Evolutionary conservation across 1,284 basidiomycete genomes (phyloP).

Genomic region (Boletus semigastroideus): DNA sequence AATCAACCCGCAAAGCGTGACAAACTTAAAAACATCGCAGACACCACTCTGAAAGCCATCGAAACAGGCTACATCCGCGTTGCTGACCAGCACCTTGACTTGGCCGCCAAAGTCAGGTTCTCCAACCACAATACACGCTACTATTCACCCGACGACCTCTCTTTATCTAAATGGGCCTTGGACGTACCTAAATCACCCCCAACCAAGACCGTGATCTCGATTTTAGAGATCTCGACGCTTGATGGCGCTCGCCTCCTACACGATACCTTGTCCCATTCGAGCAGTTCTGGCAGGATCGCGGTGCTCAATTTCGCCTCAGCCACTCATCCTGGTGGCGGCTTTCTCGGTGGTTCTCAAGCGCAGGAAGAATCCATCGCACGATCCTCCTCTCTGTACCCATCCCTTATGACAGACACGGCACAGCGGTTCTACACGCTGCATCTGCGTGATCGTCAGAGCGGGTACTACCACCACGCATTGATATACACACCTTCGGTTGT

Average conservation of each 20-base stretch:
- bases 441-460: conserved; percentile 45
- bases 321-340: conserved; percentile 67
- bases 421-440: conserved; percentile 60
- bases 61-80: conserved; percentile 27
- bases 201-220: conserved; percentile 35
- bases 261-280: conserved; percentile 19
- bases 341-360: conserved; percentile 61
- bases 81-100: conserved; percentile 27
- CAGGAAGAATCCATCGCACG: conserved; percentile 76
- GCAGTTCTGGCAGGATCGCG: conserved; percentile 42
- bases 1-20: conserved; percentile 1
- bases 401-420: conserved; percentile 52
- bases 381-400: conserved; percentile 60
- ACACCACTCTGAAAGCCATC: conserved; percentile 32
- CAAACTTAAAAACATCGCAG: conserved; percentile 32
- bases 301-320: conserved; percentile 72
- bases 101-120: conserved; percentile 32
- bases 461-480: conserved; percentile 69
- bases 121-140: conserved; percentile 42
- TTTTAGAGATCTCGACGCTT: conserved; percentile 55
- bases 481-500: conserved; percentile 60
- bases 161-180: conserved; percentile 39
- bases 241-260: conserved; percentile 42
- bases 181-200: conserved; percentile 9
- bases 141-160: conserved; percentile 39